These are phyloP conservation scores for Rhynchosporium graminicola DNA, from an alignment of 2,329 filamentous ascomycete genomes.

Conservation along the genomic window DNA sequence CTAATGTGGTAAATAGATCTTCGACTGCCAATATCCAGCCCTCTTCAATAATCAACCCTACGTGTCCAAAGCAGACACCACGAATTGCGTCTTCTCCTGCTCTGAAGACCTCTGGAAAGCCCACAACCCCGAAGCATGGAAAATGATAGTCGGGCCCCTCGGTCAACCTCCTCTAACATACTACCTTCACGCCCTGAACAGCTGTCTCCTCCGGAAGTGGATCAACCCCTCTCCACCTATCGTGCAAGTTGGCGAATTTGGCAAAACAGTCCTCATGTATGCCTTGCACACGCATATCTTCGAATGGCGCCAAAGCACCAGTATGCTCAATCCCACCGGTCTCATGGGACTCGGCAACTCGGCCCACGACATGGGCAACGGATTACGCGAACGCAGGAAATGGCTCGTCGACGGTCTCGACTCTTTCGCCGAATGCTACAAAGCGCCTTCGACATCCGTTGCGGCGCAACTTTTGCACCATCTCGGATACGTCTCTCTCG, in stretches of 20 bases:
- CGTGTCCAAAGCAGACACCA: slow-evolving; percentile 37
- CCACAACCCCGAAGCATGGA: slow-evolving; percentile 32
- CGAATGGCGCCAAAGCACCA: slow-evolving; percentile 37
- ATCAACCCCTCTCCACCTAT: slow-evolving; percentile 36
- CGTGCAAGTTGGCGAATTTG: slow-evolving; percentile 30
- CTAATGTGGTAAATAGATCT: slow-evolving; percentile 26
- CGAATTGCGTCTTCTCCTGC: slow-evolving; percentile 38
- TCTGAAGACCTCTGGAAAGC: slow-evolving; percentile 35
- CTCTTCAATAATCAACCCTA: slow-evolving; percentile 39
- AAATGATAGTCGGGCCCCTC: slow-evolving; percentile 29
- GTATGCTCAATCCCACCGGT: slow-evolving; percentile 38
- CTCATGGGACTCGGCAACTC: slow-evolving; percentile 34
- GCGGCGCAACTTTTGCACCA: slow-evolving; percentile 31
- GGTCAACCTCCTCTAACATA: slow-evolving; percentile 32
- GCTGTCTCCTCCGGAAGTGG: slow-evolving; percentile 36
- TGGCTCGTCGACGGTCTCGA: slow-evolving; percentile 37
- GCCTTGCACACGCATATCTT: slow-evolving; percentile 38
- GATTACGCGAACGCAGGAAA: slow-evolving; percentile 29
- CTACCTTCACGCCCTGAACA: slow-evolving; percentile 36
- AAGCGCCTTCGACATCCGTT: slow-evolving; percentile 15
- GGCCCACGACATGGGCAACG: slow-evolving; percentile 34
- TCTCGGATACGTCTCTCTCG: slow-evolving; percentile 34
- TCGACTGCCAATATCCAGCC: slow-evolving; percentile 37
- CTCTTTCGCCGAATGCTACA: slow-evolving; percentile 35
- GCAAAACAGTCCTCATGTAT: slow-evolving; percentile 37